phyloP scores from a whole-genome alignment of 176 grass and related monocot species.

The Phragmites australis region DNA sequence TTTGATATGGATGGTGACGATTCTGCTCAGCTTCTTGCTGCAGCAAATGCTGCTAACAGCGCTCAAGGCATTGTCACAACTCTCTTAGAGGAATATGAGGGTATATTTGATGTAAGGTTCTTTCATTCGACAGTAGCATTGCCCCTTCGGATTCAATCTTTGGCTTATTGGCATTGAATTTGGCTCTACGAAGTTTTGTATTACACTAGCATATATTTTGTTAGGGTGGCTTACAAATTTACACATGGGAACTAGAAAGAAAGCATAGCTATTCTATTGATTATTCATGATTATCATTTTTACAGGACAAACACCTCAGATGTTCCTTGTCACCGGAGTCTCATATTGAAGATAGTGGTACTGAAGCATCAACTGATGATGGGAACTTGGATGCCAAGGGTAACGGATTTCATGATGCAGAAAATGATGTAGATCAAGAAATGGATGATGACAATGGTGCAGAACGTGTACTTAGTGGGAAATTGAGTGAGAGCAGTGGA shows the following conservation, averaged over 20 bases:
- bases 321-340: conserved; percentile 73
- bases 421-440: conserved; percentile 90
- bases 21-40: conserved; percentile 97
- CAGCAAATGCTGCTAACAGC: conserved; percentile 95
- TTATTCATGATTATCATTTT: conserved; percentile 35
- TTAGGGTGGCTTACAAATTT: background rate
- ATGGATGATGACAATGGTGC: conserved; percentile 67
- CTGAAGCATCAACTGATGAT: conserved; percentile 81
- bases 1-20: conserved; percentile 86
- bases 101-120: conserved; percentile 91
- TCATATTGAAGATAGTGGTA: conserved; percentile 88
- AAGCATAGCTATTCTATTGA: conserved; percentile 1
- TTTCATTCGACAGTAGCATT: conserved; percentile 4
- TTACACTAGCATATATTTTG: conserved; percentile 9
- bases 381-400: conserved; percentile 65
- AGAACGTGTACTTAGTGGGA: conserved; percentile 89
- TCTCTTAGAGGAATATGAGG: conserved; percentile 90
- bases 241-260: background rate
- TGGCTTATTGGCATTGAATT: background rate
- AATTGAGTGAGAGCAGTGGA: conserved; percentile 97
- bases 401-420: conserved; percentile 92
- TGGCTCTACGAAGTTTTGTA: background rate
- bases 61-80: conserved; percentile 89
- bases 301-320: conserved; percentile 74
- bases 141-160: background rate